Base-by-base conservation (phyloP, 2,329 filamentous ascomycete genomes). In the Arthrocladium fulminans region DNA sequence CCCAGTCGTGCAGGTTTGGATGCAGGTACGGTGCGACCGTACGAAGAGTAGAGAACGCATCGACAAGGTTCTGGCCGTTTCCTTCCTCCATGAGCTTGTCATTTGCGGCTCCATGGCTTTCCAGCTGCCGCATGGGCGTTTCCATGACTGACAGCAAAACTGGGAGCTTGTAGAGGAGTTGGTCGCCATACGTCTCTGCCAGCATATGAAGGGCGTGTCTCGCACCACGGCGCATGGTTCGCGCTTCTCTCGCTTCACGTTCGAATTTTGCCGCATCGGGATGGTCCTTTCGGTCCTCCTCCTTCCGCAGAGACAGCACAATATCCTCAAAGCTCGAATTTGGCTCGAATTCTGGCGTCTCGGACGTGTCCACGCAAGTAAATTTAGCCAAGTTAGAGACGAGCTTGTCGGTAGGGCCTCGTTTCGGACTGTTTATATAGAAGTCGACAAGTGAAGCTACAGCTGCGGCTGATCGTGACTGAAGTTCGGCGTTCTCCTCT, bases 361-460 rank as follows among this genome's bases (percentile, higher is more conserved):
- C 94, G 0, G 92, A 90, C 1, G 94, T 94, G 63, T 98, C 92
- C 60, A 96, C 88, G 61, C 92, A 98, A 54, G 88, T 95, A 67
- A 96, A 98, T 62, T 96, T 97, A 69, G 94, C 87, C 45, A 98
- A 68, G 61, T 98, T 98, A 40, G 86, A 83, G 23, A 97, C 89
- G 12, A 98, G 86, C 69, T 98, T 98, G 65, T 96, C 89, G 13
- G 92, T 89, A 10, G 94, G 88, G 13, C 83, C 88, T 49, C 83
- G 79, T 53, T 90, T 85, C 32, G 87, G 84, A 48, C 81, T 80
- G 35, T 81, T 78, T 3, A 88, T 88, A 59, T 97, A 92, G 19
- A 92, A 75, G 56, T 86, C 82, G n/a, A 98, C 83, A 17, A 97
- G 79, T 32, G 77, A 79, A 4, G 88, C 87, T 45, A 98, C 85